Percentiles rank a stretch among this genome's conserved stretches.
phyloP scores from a whole-genome alignment of 2,329 filamentous ascomycete genomes.

The Xylariaceae sp. region DNA sequence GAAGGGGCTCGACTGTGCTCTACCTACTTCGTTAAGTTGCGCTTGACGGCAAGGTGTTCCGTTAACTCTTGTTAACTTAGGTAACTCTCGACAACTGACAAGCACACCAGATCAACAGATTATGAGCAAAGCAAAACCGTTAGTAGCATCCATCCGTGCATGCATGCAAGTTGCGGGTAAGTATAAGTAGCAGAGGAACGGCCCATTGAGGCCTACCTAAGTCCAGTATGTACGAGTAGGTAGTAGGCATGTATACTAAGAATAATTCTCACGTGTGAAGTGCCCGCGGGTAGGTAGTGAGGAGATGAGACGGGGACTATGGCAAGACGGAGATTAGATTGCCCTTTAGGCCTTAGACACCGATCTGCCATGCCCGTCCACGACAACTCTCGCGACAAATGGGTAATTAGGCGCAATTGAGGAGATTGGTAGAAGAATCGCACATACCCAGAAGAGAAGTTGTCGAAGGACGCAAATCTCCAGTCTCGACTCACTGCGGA shows the following conservation, averaged over 20 bases:
- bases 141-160: not conserved
- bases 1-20: no score
- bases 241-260: not conserved
- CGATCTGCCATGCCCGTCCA: not conserved
- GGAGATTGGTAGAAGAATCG: not conserved
- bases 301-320: not conserved
- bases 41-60: no score
- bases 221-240: no score
- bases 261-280: not conserved
- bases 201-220: not conserved
- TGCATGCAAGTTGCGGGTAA: not conserved
- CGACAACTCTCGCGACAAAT: not conserved
- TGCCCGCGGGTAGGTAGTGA: not conserved
- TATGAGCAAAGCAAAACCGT: not conserved
- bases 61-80: no score
- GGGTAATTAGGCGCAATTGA: not conserved
- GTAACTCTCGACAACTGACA: no score
- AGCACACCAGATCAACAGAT: not conserved
- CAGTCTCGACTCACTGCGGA: not conserved
- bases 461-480: not conserved
- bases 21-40: no score
- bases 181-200: not conserved
- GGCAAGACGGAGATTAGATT: not conserved
- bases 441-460: not conserved
- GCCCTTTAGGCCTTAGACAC: not conserved